phyloP scores from a whole-genome alignment of 2,329 filamentous ascomycete genomes.

The Chaetomiaceae sp. region DNA sequence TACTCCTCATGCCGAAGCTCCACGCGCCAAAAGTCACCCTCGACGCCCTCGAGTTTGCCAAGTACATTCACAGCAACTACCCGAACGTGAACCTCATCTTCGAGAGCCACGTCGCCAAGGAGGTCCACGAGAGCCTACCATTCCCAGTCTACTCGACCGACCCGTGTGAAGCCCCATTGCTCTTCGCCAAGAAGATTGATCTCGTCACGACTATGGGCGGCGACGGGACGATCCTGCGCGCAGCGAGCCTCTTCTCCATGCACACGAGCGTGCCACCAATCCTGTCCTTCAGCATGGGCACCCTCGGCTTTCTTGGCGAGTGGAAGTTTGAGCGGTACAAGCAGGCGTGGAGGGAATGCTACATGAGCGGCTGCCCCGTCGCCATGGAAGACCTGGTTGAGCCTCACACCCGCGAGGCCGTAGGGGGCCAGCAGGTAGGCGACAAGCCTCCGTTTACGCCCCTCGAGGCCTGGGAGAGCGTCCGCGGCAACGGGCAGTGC shows the following conservation, averaged over 20 bases:
- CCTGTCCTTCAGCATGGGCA: conserved; percentile 94
- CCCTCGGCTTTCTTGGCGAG: conserved; percentile 87
- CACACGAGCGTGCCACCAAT: conserved; percentile 79
- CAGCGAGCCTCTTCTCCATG: conserved; percentile 79
- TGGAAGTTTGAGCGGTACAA: conserved; percentile 96
- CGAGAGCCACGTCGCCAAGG: conserved; percentile 66
- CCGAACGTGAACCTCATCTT: conserved; percentile 75
- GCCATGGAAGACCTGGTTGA: conserved; percentile 39
- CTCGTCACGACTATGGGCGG: conserved; percentile 86
- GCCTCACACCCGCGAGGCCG: conserved; percentile 35
- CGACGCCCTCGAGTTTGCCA: conserved; percentile 51
- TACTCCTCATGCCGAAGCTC: conserved; percentile 54
- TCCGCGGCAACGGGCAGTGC: conserved; percentile 77
- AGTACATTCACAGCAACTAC: conserved; percentile 74
- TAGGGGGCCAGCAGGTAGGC: conserved; percentile 22
- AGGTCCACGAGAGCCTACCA: conserved; percentile 62
- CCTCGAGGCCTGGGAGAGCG: conserved; percentile 56
- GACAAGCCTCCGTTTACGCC: conserved; percentile 22
- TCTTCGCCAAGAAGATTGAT: conserved; percentile 75
- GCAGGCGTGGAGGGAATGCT: conserved; percentile 83
- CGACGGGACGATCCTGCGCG: conserved; percentile 84
- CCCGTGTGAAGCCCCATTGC: conserved; percentile 37
- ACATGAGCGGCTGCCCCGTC: conserved; percentile 64
- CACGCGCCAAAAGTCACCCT: conserved; percentile 47
- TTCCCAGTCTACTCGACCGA: conserved; percentile 66